Conservation (phyloP, 768 basidiomycete genomes). For the Amanita thiersii region DNA sequence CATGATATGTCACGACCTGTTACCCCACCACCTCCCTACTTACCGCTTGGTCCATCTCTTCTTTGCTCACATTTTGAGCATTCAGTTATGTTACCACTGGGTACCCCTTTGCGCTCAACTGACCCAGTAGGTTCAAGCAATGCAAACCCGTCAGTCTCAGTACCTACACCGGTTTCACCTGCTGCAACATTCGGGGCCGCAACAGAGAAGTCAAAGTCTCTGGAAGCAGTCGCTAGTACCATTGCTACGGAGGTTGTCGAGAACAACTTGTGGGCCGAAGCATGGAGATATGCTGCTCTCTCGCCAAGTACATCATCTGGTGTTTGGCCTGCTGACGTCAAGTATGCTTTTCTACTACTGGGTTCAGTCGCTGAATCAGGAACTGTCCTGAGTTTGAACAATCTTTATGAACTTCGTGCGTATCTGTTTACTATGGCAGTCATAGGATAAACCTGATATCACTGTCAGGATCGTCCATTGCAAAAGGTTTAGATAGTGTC, state of each 20-base stretch:
- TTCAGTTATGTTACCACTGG: conserved; percentile 49
- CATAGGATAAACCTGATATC: background rate
- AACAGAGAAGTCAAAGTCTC: conserved; percentile 55
- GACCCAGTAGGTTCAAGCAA: conserved; percentile 19
- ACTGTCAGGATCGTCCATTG: conserved; percentile 6
- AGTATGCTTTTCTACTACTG: conserved; percentile 33
- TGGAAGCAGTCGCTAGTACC: conserved; percentile 59
- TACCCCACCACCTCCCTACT: conserved; percentile 64
- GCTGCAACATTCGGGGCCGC: conserved; percentile 58
- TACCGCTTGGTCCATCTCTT: conserved; percentile 63
- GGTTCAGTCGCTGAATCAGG: conserved; percentile 27
- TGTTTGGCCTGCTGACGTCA: conserved; percentile 56
- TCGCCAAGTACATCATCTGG: conserved; percentile 20
- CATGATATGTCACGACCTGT: conserved; percentile 43
- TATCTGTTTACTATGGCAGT: conserved; percentile 1
- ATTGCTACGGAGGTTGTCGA: conserved; percentile 67
- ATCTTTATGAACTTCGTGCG: conserved; percentile 35
- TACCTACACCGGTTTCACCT: conserved; percentile 81
- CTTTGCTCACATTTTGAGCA: conserved; percentile 67
- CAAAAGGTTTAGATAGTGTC: conserved; percentile 8
- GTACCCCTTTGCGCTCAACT: conserved; percentile 46
- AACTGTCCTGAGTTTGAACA: conserved; percentile 32
- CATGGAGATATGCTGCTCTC: conserved; percentile 43
- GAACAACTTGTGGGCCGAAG: conserved; percentile 60
- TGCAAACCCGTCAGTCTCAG: conserved; percentile 27